Evolutionary conservation across 768 basidiomycete species (phyloP).

Genomic region (Leccinum longicurvipes): DNA sequence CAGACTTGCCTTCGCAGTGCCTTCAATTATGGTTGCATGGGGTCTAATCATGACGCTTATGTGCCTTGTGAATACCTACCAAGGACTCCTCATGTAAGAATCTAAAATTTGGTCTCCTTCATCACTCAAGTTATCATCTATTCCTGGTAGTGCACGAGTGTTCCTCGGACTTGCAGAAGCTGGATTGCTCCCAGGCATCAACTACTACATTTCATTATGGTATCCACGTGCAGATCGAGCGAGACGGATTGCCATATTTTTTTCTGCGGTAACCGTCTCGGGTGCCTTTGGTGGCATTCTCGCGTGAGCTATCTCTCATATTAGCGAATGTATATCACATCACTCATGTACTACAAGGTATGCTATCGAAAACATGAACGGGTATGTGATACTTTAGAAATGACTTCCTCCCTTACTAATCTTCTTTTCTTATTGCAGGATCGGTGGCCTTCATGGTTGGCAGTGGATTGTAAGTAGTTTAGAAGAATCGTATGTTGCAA

Average conservation of each 20-base stretch:
- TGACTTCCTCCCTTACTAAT: neutral
- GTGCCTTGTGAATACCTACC: slow-evolving; percentile 35
- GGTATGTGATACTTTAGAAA: slow-evolving; percentile 25
- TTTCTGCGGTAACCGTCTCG: slow-evolving; percentile 57
- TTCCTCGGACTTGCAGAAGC: slow-evolving; percentile 49
- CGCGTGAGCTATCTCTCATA: slow-evolving; percentile 32
- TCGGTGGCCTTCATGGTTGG: slow-evolving; percentile 34
- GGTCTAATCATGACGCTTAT: slow-evolving; percentile 38
- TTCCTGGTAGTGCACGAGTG: slow-evolving; percentile 31
- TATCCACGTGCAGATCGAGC: slow-evolving; percentile 58
- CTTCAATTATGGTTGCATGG: slow-evolving; percentile 40
- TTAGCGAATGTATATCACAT: neutral
- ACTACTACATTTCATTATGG: slow-evolving; percentile 54
- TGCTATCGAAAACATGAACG: slow-evolving; percentile 32
- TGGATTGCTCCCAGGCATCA: slow-evolving; percentile 41
- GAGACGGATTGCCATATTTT: slow-evolving; percentile 58
- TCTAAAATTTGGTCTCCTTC: neutral
- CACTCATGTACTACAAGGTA: slow-evolving; percentile 27
- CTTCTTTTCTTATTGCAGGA: slow-evolving; percentile 1
- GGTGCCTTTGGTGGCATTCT: slow-evolving; percentile 49
- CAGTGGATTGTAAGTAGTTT: slow-evolving; percentile 34
- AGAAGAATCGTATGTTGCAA: neutral
- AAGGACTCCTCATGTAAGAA: slow-evolving; percentile 31
- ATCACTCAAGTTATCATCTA: neutral
- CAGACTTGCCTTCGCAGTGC: slow-evolving; percentile 30